Percentiles rank a stretch among this genome's conserved stretches.
Conservation (phyloP, 1,284 basidiomycete genomes). For the Cutaneotrichosporon sp. region DNA sequence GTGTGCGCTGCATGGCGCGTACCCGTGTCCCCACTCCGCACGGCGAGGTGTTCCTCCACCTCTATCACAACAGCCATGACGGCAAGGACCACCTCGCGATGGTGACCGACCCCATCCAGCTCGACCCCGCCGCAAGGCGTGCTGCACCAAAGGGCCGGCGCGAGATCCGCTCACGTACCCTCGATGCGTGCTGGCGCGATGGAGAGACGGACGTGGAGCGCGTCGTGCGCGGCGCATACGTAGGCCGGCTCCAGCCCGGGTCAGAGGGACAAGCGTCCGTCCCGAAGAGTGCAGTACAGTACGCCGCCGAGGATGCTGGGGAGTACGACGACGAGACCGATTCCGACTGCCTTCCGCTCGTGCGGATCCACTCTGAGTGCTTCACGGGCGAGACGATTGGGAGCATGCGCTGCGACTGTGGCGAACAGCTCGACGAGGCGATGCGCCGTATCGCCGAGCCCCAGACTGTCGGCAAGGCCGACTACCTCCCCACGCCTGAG, state of each 20-base stretch:
- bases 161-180: constrained; percentile 72
- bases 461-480: constrained; percentile 37
- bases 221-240: constrained; percentile 88
- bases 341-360: constrained; percentile 64
- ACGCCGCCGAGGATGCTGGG: constrained; percentile 17
- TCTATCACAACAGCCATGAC: constrained; percentile 76
- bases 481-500: constrained; percentile 41
- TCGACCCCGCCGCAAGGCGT: constrained; percentile 53
- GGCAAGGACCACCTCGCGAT: constrained; percentile 98
- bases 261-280: constrained; percentile 38
- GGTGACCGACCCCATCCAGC: constrained; percentile 85
- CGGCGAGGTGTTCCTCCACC: constrained; percentile 87
- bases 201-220: constrained; percentile 91
- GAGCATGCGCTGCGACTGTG: constrained; percentile 98
- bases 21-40: constrained; percentile 96
- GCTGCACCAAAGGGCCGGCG: constrained; percentile 40
- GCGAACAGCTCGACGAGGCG: constrained; percentile 96
- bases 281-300: constrained; percentile 19
- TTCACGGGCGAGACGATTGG: constrained; percentile 98
- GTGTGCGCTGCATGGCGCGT: constrained; percentile 77
- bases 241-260: constrained; percentile 65
- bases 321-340: constrained; percentile 18
- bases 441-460: constrained; percentile 84
- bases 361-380: constrained; percentile 97
- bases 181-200: constrained; percentile 83